Evolutionary conservation across 805 yeast genomes (phyloP).

Genomic region (Wickerhamiella sergipiensis): DNA sequence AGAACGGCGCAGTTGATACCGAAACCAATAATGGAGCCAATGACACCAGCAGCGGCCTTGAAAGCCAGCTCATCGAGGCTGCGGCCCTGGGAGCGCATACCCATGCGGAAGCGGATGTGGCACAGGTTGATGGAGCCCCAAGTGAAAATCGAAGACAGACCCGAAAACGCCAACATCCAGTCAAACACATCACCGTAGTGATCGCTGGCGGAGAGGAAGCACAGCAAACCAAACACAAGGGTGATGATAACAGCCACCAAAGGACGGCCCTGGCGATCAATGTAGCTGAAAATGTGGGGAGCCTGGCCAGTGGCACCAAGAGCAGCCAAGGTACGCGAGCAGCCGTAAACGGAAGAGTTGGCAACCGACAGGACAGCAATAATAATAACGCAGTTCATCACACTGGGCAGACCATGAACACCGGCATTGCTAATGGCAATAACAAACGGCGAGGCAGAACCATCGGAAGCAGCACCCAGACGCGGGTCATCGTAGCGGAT

Average conservation of each 20-base stretch:
- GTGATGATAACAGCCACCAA: slow-evolving; percentile 40
- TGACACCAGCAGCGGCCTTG: slow-evolving; percentile 43
- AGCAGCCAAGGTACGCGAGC: slow-evolving; percentile 53
- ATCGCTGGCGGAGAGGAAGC: slow-evolving; percentile 42
- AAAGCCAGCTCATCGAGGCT: slow-evolving; percentile 43
- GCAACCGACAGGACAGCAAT: slow-evolving; percentile 59
- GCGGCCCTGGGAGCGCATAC: slow-evolving; percentile 40
- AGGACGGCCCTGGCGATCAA: slow-evolving; percentile 59
- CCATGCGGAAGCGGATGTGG: slow-evolving; percentile 52
- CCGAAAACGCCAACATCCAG: slow-evolving; percentile 55
- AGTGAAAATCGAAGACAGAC: slow-evolving; percentile 46
- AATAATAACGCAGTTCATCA: slow-evolving; percentile 56
- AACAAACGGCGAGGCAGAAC: slow-evolving; percentile 66
- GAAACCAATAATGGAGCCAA: slow-evolving; percentile 46
- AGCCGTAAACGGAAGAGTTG: slow-evolving; percentile 56
- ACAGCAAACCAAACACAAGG: slow-evolving; percentile 40
- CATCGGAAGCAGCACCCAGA: slow-evolving; percentile 35
- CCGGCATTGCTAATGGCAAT: slow-evolving; percentile 56
- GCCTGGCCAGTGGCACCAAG: slow-evolving; percentile 51
- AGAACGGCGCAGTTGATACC: slow-evolving; percentile 38
- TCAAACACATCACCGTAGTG: slow-evolving; percentile 42
- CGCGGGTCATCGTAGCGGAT: slow-evolving; percentile 43
- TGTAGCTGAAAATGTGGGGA: slow-evolving; percentile 43
- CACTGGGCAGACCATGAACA: slow-evolving; percentile 46
- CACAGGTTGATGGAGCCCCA: slow-evolving; percentile 49